Evolutionary conservation across 805 yeast species (phyloP), one percentile per base, ranked within the genome.

Genomic region (Yamadazyma endophytica): DNA sequence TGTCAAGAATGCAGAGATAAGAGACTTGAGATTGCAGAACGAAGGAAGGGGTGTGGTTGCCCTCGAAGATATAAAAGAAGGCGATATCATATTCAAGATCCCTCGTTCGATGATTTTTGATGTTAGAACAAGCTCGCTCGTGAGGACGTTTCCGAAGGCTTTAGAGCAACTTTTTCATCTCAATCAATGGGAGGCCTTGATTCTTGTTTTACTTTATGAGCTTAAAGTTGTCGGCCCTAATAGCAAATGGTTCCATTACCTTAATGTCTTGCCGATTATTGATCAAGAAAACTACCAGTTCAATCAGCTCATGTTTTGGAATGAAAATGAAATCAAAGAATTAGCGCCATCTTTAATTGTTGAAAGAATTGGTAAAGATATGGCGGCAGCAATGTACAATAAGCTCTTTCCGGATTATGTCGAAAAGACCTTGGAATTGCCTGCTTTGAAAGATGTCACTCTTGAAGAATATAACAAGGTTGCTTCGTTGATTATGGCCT

Each of bases 11-110:
- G 61, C 89, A 12, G 43, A 49, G 11, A 62, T 90, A 4, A 66
- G 61, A 2, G 96, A 90, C 55, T 63, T 75, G 22, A 61, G 95
- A 26, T 35, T 42, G 2, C 42, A 53, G 6, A 58, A 69, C 24
- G 87, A 85, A 53, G 97, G 97, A 7, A 65, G 97, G 19, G 95
- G 89, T 4, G 52, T 90, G 6, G 49, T 79, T 4, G 94, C 96
- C 2, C 35, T 42, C 0, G 72, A 72, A 22, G 78, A 77, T 40
- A 82, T 90, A 13, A 50, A 49, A 3, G 56, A 61, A 28, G 88
- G 73, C 33, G 94, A 86, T 35, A 63, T 63, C 1, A 55, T 90
- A 12, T 86, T 89, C 53, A 65, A 73, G 23, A 69, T 92, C 17
- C 90, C 96, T 0, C 60, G 84, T 33, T 47, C 52, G 2, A 54